These are phyloP conservation scores for Penicillium sp. DNA, from an alignment of 2,329 filamentous ascomycete species.

Conservation along the genomic window DNA sequence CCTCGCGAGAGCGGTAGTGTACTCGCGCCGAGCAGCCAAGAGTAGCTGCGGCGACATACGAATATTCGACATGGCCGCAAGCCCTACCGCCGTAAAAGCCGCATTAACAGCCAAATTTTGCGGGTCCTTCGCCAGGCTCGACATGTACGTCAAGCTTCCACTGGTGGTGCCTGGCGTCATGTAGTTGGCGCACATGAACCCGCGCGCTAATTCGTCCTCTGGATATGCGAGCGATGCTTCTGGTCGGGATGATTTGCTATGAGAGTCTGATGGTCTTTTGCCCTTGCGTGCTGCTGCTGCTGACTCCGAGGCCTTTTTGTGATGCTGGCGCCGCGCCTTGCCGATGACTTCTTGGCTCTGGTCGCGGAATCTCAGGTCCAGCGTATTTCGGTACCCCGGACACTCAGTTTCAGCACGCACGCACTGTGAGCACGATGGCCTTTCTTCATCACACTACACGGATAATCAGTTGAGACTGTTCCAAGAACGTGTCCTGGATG, in stretches of 20 bases:
- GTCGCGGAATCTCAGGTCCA: slow-evolving; percentile 3
- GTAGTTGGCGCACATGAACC: background rate
- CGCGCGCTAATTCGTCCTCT: slow-evolving; percentile 4
- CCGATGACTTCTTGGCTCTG: slow-evolving; percentile 10
- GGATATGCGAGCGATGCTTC: background rate
- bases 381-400: slow-evolving; percentile 4
- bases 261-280: background rate
- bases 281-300: too few relatives aligned
- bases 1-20: background rate
- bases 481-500: too few relatives aligned
- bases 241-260: background rate
- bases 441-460: background rate
- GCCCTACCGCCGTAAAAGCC: background rate
- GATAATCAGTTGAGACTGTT: too few relatives aligned
- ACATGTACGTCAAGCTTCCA: background rate
- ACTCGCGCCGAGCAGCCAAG: background rate
- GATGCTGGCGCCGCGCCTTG: background rate
- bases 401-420: slow-evolving; percentile 6
- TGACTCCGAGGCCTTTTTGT: background rate
- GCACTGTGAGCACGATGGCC: slow-evolving; percentile 8
- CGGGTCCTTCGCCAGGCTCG: background rate
- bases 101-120: background rate
- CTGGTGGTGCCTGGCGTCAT: background rate
- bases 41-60: background rate
- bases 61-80: slow-evolving; percentile 7